A percentile compares a stretch with the other conserved stretches of the same genome.
phyloP scores from a whole-genome alignment of 2,329 filamentous ascomycete genomes.

The Trichoderma gracile region DNA sequence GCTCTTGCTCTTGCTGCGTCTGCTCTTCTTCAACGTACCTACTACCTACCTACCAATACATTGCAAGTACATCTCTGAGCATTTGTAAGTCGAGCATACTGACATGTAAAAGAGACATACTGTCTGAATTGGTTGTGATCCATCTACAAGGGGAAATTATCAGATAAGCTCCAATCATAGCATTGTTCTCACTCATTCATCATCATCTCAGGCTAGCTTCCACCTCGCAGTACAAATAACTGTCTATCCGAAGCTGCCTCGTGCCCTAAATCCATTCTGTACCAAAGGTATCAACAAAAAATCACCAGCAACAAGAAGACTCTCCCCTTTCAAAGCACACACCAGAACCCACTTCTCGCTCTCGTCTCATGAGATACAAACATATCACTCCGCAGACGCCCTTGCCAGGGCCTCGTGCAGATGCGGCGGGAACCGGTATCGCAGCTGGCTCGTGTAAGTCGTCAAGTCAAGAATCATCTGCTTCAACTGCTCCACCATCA shows the following conservation, averaged over 20 bases:
- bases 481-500: slow-evolving; percentile 70
- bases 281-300: slow-evolving; percentile 20
- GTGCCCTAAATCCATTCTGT: slow-evolving; percentile 4
- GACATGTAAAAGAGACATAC: neutral
- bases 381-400: slow-evolving; percentile 70
- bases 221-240: neutral
- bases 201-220: neutral
- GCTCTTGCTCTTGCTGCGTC: neutral
- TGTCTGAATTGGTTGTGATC: neutral
- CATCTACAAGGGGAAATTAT: neutral
- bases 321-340: neutral
- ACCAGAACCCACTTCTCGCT: neutral
- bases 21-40: too few relatives aligned
- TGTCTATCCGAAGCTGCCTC: neutral
- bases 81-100: neutral
- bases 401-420: slow-evolving; percentile 86
- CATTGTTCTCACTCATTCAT: neutral
- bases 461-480: slow-evolving; percentile 87
- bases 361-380: slow-evolving; percentile 11
- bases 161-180: neutral
- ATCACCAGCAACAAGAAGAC: neutral
- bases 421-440: slow-evolving; percentile 83
- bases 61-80: too few relatives aligned
- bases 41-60: too few relatives aligned
- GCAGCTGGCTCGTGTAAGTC: slow-evolving; percentile 89